Base-by-base conservation (phyloP, 257 asterid genomes). In the Solanum verrucosum region DNA sequence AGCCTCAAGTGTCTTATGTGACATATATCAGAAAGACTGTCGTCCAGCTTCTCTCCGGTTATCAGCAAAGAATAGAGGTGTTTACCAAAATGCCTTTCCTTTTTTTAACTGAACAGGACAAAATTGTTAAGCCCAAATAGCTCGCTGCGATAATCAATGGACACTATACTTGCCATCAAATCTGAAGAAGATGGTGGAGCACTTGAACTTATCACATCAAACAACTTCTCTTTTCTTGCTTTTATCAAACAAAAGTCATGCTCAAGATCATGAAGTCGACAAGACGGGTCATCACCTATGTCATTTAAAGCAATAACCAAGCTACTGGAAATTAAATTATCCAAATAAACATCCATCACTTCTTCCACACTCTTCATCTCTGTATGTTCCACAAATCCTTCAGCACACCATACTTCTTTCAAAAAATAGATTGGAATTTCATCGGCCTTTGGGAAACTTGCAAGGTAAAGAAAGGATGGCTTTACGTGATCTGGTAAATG, bases 181-280 rank as follows among this genome's bases (percentile, higher is more conserved):
- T 46, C 56, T 46, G 16, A 12, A 44, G 56, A 46, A 46, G 56
- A 46, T 4, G 56, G 2, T 46, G 56, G 56, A 46, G 56, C 3
- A 46, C 20, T 46, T 46, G 56, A 14, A 46, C 56, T 46, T 46
- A 46, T 46, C 56, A 12, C 6, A 2, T 13, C 56, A 46, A 46
- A 13, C 56, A 46, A 44, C 52, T 44, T 44, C 16, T 44, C 52
- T 1, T 12, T 12, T 44, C 16, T 44, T 44, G 52, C 52, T 11
- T 44, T 37, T 68, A 88, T 87, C 86, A 74, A 56, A 83, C 90
- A 87, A 33, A 87, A 42, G 1, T 86, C 85, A 29, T 85, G 59
- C 88, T 88, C 25, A 27, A 88, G 77, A 87, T 90, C 90, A 37
- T 90, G 90, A 35, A 87, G 65, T 21, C 37, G 25, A 33, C 93